These are phyloP conservation scores for Amanita fuliginea DNA, from an alignment of 768 basidiomycete genomes.

Conservation along the genomic window DNA sequence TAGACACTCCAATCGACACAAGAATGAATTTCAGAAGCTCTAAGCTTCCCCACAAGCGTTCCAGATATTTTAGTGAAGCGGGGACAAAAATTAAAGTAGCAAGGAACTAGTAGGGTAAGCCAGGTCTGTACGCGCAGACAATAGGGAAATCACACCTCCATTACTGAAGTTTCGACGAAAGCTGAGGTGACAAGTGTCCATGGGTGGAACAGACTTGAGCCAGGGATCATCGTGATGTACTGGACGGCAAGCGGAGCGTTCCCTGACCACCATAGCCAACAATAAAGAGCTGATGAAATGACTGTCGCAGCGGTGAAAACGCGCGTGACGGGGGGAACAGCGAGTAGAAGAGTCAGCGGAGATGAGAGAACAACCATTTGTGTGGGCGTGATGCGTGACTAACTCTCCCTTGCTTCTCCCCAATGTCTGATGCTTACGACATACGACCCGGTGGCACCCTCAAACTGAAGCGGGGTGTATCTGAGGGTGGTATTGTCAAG, in stretches of 20 bases:
- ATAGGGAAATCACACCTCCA: constrained; percentile 54
- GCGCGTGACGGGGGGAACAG: constrained; percentile 74
- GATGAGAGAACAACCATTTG: constrained; percentile 71
- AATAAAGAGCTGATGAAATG: constrained; percentile 46
- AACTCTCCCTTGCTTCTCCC: constrained; percentile 1
- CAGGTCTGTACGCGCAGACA: constrained; percentile 1
- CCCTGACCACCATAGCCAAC: constrained; percentile 52
- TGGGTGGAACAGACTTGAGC: constrained; percentile 71
- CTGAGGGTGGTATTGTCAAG: constrained; percentile 72
- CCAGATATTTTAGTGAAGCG: constrained; percentile 79
- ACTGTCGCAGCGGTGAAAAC: constrained; percentile 54
- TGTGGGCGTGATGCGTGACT: constrained; percentile 1
- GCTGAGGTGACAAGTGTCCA: constrained; percentile 92
- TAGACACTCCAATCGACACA: constrained; percentile 68
- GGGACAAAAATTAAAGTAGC: constrained; percentile 70
- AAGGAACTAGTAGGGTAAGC: constrained; percentile 44
- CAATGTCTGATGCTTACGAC: constrained; percentile 75
- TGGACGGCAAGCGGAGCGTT: constrained; percentile 29
- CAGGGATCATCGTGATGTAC: constrained; percentile 76
- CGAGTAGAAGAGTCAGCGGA: constrained; percentile 54
- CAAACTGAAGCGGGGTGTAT: constrained; percentile 78
- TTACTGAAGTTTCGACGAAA: constrained; percentile 72
- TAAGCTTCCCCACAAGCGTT: constrained; percentile 85
- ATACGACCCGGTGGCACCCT: constrained; percentile 79
- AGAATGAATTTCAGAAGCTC: constrained; percentile 83